Evolutionary conservation across 495 filamentous ascomycete species (phyloP).

Genomic region (Aspergillus carlsbadensis): DNA sequence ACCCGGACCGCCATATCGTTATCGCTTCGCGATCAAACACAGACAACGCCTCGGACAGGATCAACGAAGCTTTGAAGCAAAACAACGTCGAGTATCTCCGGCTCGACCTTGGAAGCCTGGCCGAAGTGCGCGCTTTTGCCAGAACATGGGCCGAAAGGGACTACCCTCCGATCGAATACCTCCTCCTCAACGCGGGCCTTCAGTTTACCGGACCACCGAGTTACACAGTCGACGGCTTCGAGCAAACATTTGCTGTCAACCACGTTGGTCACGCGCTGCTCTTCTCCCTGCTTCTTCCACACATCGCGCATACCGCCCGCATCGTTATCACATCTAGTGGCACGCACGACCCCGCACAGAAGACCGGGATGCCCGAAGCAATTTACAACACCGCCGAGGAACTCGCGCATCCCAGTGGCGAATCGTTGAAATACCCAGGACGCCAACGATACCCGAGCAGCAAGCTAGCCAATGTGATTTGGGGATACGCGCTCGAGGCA

Average conservation of each 20-base stretch:
- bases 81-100: not conserved
- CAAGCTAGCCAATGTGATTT: constrained; percentile 3
- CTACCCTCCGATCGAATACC: constrained; percentile 1
- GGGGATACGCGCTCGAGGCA: constrained; percentile 1
- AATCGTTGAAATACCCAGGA: not conserved
- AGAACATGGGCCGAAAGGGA: not conserved
- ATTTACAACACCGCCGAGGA: constrained; percentile 1
- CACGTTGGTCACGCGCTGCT: constrained; percentile 6
- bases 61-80: not conserved
- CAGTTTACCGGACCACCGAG: not conserved
- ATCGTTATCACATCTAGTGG: constrained; percentile 6
- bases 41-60: not conserved
- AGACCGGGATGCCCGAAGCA: constrained; percentile 4
- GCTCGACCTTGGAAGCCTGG: not conserved
- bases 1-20: not conserved
- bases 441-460: constrained; percentile 7
- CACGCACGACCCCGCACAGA: constrained; percentile 10
- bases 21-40: not conserved
- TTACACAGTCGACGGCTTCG: constrained; percentile 4
- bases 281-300: constrained; percentile 1
- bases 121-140: not conserved
- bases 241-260: constrained; percentile 8
- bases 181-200: constrained; percentile 10
- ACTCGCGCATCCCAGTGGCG: constrained; percentile 1
- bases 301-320: not conserved